Base-by-base conservation (phyloP, 371 early-diverging fungal genomes). In the Umbelopsis sp. region DNA sequence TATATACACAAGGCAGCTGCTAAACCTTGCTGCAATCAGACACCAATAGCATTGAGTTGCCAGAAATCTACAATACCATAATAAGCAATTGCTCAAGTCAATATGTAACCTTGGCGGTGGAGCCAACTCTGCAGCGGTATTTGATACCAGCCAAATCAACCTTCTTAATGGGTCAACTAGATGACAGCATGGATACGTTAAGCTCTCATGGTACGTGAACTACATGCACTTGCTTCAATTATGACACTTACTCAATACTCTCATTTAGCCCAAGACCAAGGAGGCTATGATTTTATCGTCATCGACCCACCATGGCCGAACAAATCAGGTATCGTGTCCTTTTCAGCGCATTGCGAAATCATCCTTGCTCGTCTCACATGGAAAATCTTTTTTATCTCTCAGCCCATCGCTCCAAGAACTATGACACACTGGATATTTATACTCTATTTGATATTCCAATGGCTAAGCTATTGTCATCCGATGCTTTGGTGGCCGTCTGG, bases 231-330 rank as follows among this genome's bases (percentile, higher is more conserved):
- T 41, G 12, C 12, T 41, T 41, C 41, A 41, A 41, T 4, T 12
- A 10, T 41, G 10, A 29, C 4, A 7, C 4, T 1, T 7, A 41
- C 41, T 41, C 41, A 41, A 41, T 48, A 48, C 20, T 48, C 20
- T 18, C 11, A n/a, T 7, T 1, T 51, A 77, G 77, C 71, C 1
- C 14, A 68, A 11, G 63, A 64, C 24, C 24, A 68, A n/a, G 78
- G 76, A 44, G 82, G 81, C 10, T 91, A 84, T 64, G 84, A 87
- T 69, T 67, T 89, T 9, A 79, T 93, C 29, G 82, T 93, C 0
- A 85, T 90, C 85, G 93, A 93, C 70, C 92, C 92, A 38, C 93
- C 93, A 29, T 93, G 92, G 92, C 87, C 87, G 14, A 93, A 93
- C 67, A 89, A 83, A 53, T 81, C 81, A 52, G 83, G 83, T 79